A percentile compares a stretch with the other conserved stretches of the same genome.
Evolutionary conservation across 805 yeast species (phyloP).

Genomic region (Wickerhamia fluorescens): DNA sequence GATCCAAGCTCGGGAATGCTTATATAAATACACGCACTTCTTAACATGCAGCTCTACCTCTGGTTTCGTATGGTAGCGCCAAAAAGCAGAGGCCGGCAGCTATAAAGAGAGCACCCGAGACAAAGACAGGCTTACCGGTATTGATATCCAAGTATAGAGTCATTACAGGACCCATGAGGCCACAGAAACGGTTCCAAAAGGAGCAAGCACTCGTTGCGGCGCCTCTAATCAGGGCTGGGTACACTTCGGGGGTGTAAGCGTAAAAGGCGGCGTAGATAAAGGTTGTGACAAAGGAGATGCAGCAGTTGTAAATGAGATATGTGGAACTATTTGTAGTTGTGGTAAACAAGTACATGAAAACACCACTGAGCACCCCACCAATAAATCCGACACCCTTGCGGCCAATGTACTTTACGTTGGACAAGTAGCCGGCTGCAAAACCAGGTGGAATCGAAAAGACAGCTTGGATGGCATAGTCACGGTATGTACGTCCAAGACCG

Average conservation of each 20-base stretch:
- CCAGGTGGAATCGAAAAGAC: constrained; percentile 3
- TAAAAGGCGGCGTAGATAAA: constrained; percentile 5
- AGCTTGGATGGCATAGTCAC: constrained; percentile 3
- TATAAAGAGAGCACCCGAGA: constrained; percentile 7
- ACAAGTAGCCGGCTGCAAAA: constrained; percentile 2
- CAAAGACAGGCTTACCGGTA: constrained; percentile 8
- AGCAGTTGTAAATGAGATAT: constrained; percentile 2
- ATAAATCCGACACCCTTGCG: constrained; percentile 3
- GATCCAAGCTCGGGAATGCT: too few relatives aligned
- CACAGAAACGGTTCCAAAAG: constrained; percentile 2
- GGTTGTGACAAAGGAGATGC: constrained; percentile 3
- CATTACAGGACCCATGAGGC: constrained; percentile 3
- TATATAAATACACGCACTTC: too few relatives aligned
- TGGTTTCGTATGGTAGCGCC: constrained; percentile 4
- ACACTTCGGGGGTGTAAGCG: constrained; percentile 8
- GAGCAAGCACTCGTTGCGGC: constrained; percentile 7
- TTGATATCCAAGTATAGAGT: constrained; percentile 6
- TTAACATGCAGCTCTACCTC: constrained; percentile 6
- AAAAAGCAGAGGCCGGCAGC: constrained; percentile 2
- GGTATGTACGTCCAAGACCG: constrained; percentile 1
- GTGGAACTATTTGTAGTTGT: constrained; percentile 1
- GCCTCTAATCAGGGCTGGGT: constrained; percentile 7
- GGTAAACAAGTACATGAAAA: constrained; percentile 3
- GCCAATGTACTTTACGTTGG: constrained; percentile 2
- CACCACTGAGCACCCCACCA: constrained; percentile 2